Conservation (phyloP, 177 flowering plant species). For the Vitis hybrid region DNA sequence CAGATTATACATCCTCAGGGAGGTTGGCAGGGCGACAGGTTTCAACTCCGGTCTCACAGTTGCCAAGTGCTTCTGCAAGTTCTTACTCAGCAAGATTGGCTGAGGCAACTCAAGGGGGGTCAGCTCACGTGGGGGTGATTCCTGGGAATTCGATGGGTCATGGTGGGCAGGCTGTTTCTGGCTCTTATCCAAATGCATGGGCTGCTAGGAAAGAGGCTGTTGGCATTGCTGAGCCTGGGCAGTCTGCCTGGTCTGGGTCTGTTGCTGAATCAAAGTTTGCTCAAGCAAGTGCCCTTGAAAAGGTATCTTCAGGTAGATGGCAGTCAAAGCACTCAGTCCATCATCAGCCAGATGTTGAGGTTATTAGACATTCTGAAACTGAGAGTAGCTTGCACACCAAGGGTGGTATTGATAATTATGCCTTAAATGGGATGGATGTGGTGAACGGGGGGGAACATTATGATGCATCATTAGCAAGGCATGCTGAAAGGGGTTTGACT, state of each 20-base stretch:
- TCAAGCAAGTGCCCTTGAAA: slow-evolving; percentile 90
- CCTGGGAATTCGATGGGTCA: slow-evolving; percentile 26
- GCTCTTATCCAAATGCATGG: slow-evolving; percentile 72
- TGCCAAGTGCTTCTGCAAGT: slow-evolving; percentile 14
- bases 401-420: slow-evolving; percentile 10
- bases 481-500: slow-evolving; percentile 31
- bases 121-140: slow-evolving; percentile 19
- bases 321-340: slow-evolving; percentile 52
- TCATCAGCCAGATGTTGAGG: slow-evolving; percentile 48
- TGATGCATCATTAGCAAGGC: slow-evolving; percentile 29
- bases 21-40: slow-evolving; percentile 26
- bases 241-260: slow-evolving; percentile 47
- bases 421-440: slow-evolving; percentile 14
- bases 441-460: slow-evolving; percentile 24
- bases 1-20: slow-evolving; percentile 29
- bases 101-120: slow-evolving; percentile 24
- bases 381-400: slow-evolving; percentile 26
- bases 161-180: slow-evolving; percentile 21
- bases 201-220: slow-evolving; percentile 57
- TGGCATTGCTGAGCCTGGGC: slow-evolving; percentile 34
- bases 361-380: slow-evolving; percentile 34
- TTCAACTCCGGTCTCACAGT: slow-evolving; percentile 23
- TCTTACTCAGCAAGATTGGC: slow-evolving; percentile 24
- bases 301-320: slow-evolving; percentile 93
- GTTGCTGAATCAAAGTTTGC: slow-evolving; percentile 61